phyloP scores from a whole-genome alignment of 805 yeast species.

The Teunomyces cretensis region DNA sequence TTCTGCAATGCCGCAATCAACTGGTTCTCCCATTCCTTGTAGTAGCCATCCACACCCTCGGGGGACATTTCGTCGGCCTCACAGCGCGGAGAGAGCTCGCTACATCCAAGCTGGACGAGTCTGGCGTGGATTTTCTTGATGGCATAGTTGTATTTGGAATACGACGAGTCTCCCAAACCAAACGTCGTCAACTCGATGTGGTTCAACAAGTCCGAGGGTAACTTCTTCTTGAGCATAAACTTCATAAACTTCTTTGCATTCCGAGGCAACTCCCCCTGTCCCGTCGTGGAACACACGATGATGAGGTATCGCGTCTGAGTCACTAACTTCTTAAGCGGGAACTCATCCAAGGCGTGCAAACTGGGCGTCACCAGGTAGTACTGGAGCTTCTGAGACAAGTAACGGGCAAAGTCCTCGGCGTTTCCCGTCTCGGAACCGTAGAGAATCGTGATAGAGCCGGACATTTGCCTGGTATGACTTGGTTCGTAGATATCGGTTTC shows the following conservation, averaged over 20 bases:
- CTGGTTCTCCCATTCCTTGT: conserved; percentile 66
- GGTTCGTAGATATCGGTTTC: background rate
- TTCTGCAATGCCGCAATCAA: conserved; percentile 33
- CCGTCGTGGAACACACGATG: conserved; percentile 82
- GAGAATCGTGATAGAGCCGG: conserved; percentile 52
- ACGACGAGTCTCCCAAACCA: conserved; percentile 93
- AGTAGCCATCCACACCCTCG: conserved; percentile 77
- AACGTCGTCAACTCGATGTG: conserved; percentile 69
- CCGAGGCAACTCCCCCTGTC: conserved; percentile 91
- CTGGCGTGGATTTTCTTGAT: conserved; percentile 78
- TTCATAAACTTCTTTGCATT: conserved; percentile 75
- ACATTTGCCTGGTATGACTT: background rate
- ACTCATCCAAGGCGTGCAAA: conserved; percentile 58
- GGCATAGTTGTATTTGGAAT: conserved; percentile 88
- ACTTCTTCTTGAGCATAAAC: conserved; percentile 63
- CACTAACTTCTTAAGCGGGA: conserved; percentile 53
- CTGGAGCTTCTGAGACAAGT: conserved; percentile 55
- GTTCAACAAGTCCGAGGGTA: conserved; percentile 58
- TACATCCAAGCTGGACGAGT: conserved; percentile 77
- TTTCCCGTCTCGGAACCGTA: conserved; percentile 95
- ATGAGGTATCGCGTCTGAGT: conserved; percentile 47
- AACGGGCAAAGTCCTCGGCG: conserved; percentile 78
- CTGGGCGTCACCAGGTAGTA: conserved; percentile 51
- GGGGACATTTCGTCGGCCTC: conserved; percentile 88
- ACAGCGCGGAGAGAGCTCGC: conserved; percentile 66